These are phyloP conservation scores for Plasmodium falciparum DNA, from an alignment of 169 alveolate species.

Conservation along the genomic window DNA sequence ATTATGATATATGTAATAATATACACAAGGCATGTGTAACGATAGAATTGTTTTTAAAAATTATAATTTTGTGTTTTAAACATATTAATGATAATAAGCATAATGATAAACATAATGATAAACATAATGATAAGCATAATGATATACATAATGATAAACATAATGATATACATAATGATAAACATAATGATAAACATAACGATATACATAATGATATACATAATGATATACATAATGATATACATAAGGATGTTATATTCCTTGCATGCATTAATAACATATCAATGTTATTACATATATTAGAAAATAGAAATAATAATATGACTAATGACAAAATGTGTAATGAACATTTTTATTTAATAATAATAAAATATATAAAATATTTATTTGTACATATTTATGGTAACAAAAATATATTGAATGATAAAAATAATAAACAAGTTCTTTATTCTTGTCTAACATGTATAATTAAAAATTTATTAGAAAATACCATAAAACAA, in stretches of 20 bases:
- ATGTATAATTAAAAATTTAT: constrained; percentile 15
- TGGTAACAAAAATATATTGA: background rate
- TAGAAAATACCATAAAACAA: constrained; percentile 32
- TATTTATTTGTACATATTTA: constrained; percentile 10
- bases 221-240: no score
- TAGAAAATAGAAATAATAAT: background rate
- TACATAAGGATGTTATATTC: background rate
- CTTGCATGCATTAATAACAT: constrained; percentile 18
- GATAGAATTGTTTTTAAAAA: constrained; percentile 25
- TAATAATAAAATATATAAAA: constrained; percentile 23
- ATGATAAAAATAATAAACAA: constrained; percentile 8
- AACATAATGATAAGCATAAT: no score
- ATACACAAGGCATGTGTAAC: constrained; percentile 22
- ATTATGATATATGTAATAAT: constrained; percentile 25
- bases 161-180: no score
- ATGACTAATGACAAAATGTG: background rate
- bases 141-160: no score
- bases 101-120: background rate
- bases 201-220: no score
- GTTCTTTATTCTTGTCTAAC: constrained; percentile 23
- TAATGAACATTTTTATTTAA: constrained; percentile 12
- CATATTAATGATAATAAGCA: background rate
- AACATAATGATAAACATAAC: no score
- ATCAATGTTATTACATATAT: constrained; percentile 21
- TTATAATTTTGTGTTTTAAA: constrained; percentile 5